Base-by-base conservation (phyloP, 2,329 filamentous ascomycete genomes). In the Tolypocladium sp. region DNA sequence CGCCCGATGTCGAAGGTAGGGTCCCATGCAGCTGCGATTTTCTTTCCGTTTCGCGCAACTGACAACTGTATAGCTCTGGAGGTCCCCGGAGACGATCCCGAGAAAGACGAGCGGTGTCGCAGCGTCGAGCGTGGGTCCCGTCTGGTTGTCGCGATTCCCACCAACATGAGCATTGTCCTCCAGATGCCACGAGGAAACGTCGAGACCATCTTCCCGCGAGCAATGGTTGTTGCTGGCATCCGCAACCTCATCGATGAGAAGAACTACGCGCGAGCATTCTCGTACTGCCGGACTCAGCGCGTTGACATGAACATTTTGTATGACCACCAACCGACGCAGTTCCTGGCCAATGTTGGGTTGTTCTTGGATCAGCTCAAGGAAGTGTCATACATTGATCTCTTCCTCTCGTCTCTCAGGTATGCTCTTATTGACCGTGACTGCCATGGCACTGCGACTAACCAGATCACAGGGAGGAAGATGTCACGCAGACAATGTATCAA, bases 231-330 rank as follows among this genome's bases (percentile, higher is more conserved):
- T 55, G 91, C 92, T 2, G 92, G 92, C 33, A 95, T 99, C 59
- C 85, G 94, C 55, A 83, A 84, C 56, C 85, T 89, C 57, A 90
- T 99, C 57, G 88, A 92, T 58, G 79, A 83, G 38, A 90, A 89
- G 70, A 85, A 94, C 66, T 99, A 97, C 69, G 84, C 82, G 55
- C 85, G 84, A 57, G 94, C 94, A 0, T 99, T 97, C 70, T 78
- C 89, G 27, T 88, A 91, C 62, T 97, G 94, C 70, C 86, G 94
- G 56, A 93, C 87, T 27, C 95, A 99, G 71, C 85, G 95, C 65
- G 94, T 99, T 1, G 94, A 99, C 69, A 92, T 97, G 89, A 99
- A 99, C 69, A 93, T 99, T 62, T 78, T 99, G 2, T 93, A 96
- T 68, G 94, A 99, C 69, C 91, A 97, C 73, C 86, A 86, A n/a